A percentile compares a stretch with the other conserved stretches of the same genome.
phyloP scores from a whole-genome alignment of 169 alveolate genomes.

The Babesia ovis region DNA sequence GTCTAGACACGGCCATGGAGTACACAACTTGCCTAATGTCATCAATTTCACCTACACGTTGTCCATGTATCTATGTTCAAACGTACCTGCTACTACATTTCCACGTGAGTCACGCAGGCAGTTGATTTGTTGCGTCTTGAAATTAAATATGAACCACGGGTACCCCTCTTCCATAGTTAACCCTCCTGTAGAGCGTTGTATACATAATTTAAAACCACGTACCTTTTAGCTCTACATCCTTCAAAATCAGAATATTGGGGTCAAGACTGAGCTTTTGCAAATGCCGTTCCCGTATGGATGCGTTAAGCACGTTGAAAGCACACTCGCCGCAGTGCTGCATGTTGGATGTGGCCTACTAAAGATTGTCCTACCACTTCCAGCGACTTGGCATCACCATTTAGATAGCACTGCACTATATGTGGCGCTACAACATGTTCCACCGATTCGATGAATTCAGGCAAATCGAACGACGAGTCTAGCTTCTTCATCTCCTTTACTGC shows the following conservation, averaged over 20 bases:
- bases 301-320: conserved; percentile 79
- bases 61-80: background rate
- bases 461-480: conserved; percentile 82
- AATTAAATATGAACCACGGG: conserved; percentile 88
- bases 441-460: conserved; percentile 80
- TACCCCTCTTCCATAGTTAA: conserved; percentile 71
- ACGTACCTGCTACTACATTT: conserved; percentile 74
- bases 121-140: conserved; percentile 87
- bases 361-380: conserved; percentile 38
- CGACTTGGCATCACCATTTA: conserved; percentile 82
- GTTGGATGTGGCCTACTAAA: background rate
- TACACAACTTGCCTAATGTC: conserved; percentile 88
- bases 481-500: conserved; percentile 87
- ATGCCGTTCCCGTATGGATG: conserved; percentile 81
- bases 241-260: conserved; percentile 80
- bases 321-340: conserved; percentile 84
- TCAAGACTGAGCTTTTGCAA: conserved; percentile 77
- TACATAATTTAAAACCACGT: background rate
- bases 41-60: conserved; percentile 77
- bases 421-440: conserved; percentile 86
- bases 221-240: conserved; percentile 85
- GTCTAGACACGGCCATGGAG: conserved; percentile 84
- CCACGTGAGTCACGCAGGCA: conserved; percentile 81
- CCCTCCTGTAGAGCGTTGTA: conserved; percentile 38
- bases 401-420: conserved; percentile 82